Base-by-base conservation (phyloP, 306 rosid species). In the Vigna reflexopilosa region DNA sequence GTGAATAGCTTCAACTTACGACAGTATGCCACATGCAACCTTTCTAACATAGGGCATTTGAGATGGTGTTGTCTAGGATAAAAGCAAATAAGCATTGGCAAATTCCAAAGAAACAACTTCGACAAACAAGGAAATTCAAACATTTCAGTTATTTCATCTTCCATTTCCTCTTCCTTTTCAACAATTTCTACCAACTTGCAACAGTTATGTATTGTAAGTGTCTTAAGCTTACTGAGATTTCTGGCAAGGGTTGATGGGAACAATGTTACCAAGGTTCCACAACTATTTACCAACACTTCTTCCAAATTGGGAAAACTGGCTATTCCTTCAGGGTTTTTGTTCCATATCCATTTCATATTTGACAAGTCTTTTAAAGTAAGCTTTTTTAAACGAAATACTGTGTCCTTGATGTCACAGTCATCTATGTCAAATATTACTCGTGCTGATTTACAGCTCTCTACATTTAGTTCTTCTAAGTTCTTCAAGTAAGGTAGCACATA, bases 131-230 rank as follows among this genome's bases (percentile, higher is more conserved):
- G 61, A 26, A 70, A 70, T 50, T 49, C 28, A 70, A 70, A 70
- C n/a, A 49, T 30, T 70, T 49, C 61, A 28, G 16, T 30, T 70
- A 28, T 24, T 70, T 0, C 57, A 28, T 49, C 9, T 16, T 70
- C 45, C 61, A 4, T 50, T 0, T 3, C 19, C 9, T 69, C 74
- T 48, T 15, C 20, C 51, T 47, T 62, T 62, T 20, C 51, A 62
- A 75, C 72, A 75, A 75, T 48, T 48, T 75, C 80, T 20, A 45
- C 72, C 50, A 75, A 26, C 32, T 13, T 26, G 16, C 17, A 0
- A 70, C 75, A 49, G 10, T 2, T 9, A 0, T 4, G 6, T 16
- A 70, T 10, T 0, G 2, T 0, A 30, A 70, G 70, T 19, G 16
- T 4, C 32, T 65, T 17, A 40, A 65, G 51, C 51, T 65, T 65